Conservation (phyloP, 371 early-diverging fungal species). For the Sporodiniella umbellata region DNA sequence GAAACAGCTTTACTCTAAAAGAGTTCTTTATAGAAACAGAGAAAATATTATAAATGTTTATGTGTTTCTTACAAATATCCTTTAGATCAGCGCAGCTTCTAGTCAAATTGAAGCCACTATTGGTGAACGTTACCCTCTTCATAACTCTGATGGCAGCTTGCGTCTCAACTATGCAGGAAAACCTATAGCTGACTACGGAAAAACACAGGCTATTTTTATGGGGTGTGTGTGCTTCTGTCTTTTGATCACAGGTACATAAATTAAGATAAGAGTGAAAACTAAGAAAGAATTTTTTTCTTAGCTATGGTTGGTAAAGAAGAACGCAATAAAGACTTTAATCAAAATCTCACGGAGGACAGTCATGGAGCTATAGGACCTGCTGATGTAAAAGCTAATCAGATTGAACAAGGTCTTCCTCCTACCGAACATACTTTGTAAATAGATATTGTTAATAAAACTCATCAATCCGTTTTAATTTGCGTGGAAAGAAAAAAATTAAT, state of each 20-base stretch:
- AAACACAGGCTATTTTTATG: slow-evolving; percentile 63
- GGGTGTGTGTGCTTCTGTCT: slow-evolving; percentile 47
- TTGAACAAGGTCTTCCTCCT: slow-evolving; percentile 26
- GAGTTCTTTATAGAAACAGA: neutral
- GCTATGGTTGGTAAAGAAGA: slow-evolving; percentile 43
- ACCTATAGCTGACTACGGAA: slow-evolving; percentile 59
- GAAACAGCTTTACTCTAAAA: neutral
- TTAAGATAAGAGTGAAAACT: neutral
- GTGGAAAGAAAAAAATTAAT: no score
- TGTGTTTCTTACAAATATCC: neutral
- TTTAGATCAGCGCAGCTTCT: slow-evolving; percentile 56
- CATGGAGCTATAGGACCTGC: slow-evolving; percentile 12
- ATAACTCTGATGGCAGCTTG: slow-evolving; percentile 29
- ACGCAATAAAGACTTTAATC: slow-evolving; percentile 35
- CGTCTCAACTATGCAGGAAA: slow-evolving; percentile 37
- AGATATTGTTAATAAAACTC: no score
- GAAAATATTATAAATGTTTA: no score
- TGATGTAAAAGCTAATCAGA: slow-evolving; percentile 19
- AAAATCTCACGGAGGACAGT: slow-evolving; percentile 29
- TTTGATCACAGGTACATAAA: slow-evolving; percentile 31
- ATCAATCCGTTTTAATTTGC: no score
- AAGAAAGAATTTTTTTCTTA: neutral
- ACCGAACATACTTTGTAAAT: slow-evolving; percentile 1
- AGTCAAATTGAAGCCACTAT: slow-evolving; percentile 67
- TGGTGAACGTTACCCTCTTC: slow-evolving; percentile 48